Conservation (phyloP, 177 flowering plant genomes). For the Vitis hybrid region DNA sequence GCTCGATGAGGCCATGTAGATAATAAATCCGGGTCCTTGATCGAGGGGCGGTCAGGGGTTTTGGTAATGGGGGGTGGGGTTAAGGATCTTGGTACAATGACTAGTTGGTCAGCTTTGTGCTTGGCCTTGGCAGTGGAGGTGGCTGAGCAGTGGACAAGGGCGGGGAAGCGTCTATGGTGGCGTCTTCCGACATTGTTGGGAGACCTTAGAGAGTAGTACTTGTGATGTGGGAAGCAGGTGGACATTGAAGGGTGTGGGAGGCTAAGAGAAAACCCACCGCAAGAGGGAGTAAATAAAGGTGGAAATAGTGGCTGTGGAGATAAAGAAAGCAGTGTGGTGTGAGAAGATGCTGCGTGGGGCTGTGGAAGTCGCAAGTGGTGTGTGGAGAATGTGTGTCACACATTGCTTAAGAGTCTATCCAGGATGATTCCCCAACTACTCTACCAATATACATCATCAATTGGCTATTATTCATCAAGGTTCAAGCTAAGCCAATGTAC, state of each 20-base stretch:
- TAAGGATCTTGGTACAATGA: conserved; percentile 7
- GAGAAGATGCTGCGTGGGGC: conserved; percentile 24
- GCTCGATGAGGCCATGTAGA: conserved; percentile 86
- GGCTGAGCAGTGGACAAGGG: conserved; percentile 12
- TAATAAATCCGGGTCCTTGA: conserved; percentile 36
- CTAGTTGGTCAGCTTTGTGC: neutral
- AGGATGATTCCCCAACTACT: neutral
- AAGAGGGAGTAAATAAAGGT: neutral
- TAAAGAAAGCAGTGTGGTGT: conserved; percentile 16
- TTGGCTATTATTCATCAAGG: too few relatives aligned
- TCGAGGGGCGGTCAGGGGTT: conserved; percentile 7
- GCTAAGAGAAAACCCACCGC: conserved; percentile 1
- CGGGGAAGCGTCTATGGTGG: conserved; percentile 1
- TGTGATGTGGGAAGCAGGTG: conserved; percentile 31
- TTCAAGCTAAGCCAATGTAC: too few relatives aligned
- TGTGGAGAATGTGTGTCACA: neutral
- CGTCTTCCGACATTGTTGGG: conserved; percentile 2
- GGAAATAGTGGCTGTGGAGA: conserved; percentile 1
- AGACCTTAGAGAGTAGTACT: conserved; percentile 9
- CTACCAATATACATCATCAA: too few relatives aligned
- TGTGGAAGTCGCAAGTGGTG: conserved; percentile 8
- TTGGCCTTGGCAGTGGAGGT: conserved; percentile 18
- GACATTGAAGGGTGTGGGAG: conserved; percentile 26
- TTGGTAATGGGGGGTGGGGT: neutral
- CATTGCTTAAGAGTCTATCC: neutral